These are phyloP conservation scores for Haberlea rhodopensis DNA, from an alignment of 257 asterid species.

Conservation along the genomic window DNA sequence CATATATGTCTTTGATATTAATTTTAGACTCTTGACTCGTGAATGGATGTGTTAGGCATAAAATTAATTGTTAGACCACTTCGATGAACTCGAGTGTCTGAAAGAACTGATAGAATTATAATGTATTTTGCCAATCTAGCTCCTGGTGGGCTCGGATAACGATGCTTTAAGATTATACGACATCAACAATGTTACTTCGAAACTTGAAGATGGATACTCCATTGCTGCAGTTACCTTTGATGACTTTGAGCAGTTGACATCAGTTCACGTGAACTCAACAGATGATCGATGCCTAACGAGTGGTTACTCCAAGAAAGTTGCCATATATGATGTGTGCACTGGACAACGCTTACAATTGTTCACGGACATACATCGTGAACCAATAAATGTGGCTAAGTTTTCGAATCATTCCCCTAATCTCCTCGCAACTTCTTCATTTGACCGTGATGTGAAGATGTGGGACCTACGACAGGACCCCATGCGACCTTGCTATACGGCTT, in stretches of 20 bases:
- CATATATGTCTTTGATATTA: not conserved
- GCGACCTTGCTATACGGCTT: conserved; percentile 60
- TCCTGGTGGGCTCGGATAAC: conserved; percentile 71
- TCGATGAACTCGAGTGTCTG: not conserved
- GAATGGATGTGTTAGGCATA: too few species aligned
- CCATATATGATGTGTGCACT: conserved; percentile 59
- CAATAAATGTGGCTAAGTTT: conserved; percentile 79
- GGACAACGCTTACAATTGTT: conserved; percentile 55
- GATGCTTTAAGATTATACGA: conserved; percentile 73
- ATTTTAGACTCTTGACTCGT: too few species aligned
- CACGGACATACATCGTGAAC: conserved; percentile 65
- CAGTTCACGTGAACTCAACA: conserved; percentile 71
- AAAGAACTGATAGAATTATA: conserved; percentile 29
- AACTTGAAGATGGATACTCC: conserved; percentile 29
- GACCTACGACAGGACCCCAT: conserved; percentile 59
- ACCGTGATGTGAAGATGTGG: conserved; percentile 82
- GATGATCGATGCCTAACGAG: conserved; percentile 72
- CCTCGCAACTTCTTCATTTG: conserved; percentile 81
- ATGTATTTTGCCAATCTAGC: conserved; percentile 38
- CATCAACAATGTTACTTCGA: conserved; percentile 35
- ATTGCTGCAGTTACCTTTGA: conserved; percentile 41
- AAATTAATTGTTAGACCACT: too few species aligned
- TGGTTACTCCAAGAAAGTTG: conserved; percentile 75
- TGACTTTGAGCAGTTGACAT: conserved; percentile 73
- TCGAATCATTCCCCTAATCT: conserved; percentile 64